Conservation (phyloP, 2,329 filamentous ascomycete genomes). For the Leptographium lundbergii region DNA sequence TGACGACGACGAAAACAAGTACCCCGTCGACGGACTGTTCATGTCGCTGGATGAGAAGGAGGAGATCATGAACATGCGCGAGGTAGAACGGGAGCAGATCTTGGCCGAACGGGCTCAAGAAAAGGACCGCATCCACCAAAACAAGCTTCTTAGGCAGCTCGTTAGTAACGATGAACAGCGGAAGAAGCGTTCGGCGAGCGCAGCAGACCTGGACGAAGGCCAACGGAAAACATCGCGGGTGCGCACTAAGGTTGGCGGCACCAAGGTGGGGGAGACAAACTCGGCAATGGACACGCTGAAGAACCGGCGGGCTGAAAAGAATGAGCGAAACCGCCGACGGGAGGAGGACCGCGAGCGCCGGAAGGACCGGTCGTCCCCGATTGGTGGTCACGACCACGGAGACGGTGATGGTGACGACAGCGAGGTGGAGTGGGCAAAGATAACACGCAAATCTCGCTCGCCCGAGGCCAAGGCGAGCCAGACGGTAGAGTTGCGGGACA, state of each 20-base stretch:
- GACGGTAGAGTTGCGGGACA: conserved; percentile 63
- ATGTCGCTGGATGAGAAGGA: conserved; percentile 60
- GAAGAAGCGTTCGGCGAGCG: conserved; percentile 67
- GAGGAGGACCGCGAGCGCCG: conserved; percentile 50
- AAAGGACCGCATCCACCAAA: conserved; percentile 71
- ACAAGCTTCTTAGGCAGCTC: conserved; percentile 67
- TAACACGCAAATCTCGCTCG: conserved; percentile 34
- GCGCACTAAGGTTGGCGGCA: conserved; percentile 52
- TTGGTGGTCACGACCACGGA: conserved; percentile 22
- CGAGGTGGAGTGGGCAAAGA: conserved; percentile 64
- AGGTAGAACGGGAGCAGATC: conserved; percentile 82
- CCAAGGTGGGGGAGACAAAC: conserved; percentile 55
- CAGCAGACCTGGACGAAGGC: conserved; percentile 65
- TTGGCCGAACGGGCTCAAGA: conserved; percentile 78
- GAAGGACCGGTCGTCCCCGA: conserved; percentile 28
- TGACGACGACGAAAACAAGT: conserved; percentile 51
- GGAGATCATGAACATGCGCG: conserved; percentile 72
- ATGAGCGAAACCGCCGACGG: conserved; percentile 49
- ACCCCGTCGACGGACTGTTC: conserved; percentile 82
- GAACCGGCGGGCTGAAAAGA: conserved; percentile 50
- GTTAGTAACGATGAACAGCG: conserved; percentile 53
- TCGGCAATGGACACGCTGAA: conserved; percentile 61
- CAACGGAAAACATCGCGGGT: conserved; percentile 63
- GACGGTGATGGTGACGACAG: conserved; percentile 56
- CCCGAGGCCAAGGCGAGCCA: conserved; percentile 52